Conservation (phyloP, 2,329 filamentous ascomycete genomes). For the Neonectria faginata region DNA sequence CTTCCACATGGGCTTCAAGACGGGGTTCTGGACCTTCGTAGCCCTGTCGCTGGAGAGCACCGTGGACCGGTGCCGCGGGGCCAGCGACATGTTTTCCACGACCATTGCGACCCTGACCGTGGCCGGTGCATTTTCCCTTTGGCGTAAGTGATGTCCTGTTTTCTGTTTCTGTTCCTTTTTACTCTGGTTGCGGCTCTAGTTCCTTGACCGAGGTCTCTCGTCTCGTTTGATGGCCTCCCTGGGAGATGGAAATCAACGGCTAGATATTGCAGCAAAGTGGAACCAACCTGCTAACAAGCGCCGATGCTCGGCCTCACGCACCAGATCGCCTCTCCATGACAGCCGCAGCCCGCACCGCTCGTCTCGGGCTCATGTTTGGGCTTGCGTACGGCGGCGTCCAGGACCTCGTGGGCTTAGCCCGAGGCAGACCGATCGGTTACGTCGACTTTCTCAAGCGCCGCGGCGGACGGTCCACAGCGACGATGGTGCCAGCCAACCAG, state of each 20-base stretch:
- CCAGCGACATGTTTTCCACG: slow-evolving; percentile 83
- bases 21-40: slow-evolving; percentile 78
- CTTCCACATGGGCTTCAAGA: slow-evolving; percentile 75
- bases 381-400: slow-evolving; percentile 84
- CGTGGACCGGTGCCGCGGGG: slow-evolving; percentile 78
- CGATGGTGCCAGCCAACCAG: slow-evolving; percentile 30
- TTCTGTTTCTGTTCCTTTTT: not conserved
- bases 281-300: slow-evolving; percentile 42
- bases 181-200: not conserved
- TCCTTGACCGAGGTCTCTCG: too few species aligned
- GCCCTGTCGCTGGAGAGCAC: slow-evolving; percentile 89
- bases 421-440: slow-evolving; percentile 80
- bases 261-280: slow-evolving; percentile 41
- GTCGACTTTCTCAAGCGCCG: slow-evolving; percentile 72
- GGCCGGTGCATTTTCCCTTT: slow-evolving; percentile 86
- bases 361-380: slow-evolving; percentile 82
- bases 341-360: slow-evolving; percentile 81
- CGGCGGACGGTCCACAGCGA: slow-evolving; percentile 35
- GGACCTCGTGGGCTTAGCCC: slow-evolving; percentile 76
- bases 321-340: slow-evolving; percentile 83
- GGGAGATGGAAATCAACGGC: slow-evolving; percentile 41
- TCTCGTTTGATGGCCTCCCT: too few species aligned
- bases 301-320: slow-evolving; percentile 46
- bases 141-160: slow-evolving; percentile 69
- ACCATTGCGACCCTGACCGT: slow-evolving; percentile 85